Evolutionary conservation across 495 filamentous ascomycete genomes (phyloP).

Genomic region (Neurospora sp.): DNA sequence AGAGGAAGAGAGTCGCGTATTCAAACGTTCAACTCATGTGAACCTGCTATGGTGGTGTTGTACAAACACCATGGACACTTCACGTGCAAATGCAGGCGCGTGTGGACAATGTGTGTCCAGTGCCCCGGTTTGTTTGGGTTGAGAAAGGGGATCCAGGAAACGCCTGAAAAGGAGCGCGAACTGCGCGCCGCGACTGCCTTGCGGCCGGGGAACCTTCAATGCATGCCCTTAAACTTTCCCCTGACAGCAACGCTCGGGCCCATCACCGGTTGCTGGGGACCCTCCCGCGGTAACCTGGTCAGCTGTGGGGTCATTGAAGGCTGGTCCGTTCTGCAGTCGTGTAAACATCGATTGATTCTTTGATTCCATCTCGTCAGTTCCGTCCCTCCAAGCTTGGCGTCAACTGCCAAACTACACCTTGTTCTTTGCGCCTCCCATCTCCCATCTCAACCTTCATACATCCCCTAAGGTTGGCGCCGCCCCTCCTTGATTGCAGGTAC

Average conservation of each 20-base stretch:
- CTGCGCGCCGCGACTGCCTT: neutral
- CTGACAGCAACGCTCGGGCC: neutral
- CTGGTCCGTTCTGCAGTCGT: neutral
- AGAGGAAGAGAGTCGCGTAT: constrained; percentile 8
- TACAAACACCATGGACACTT: neutral
- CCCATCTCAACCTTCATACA: neutral
- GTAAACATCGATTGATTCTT: neutral
- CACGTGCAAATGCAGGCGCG: neutral
- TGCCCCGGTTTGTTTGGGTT: neutral
- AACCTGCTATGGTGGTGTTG: neutral
- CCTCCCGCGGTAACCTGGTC: neutral
- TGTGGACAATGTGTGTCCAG: neutral
- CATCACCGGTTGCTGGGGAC: neutral
- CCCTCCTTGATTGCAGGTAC: neutral
- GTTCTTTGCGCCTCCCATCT: neutral
- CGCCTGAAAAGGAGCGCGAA: neutral
- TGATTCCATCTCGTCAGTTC: neutral
- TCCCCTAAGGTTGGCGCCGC: neutral
- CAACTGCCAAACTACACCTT: neutral
- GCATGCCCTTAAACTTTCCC: neutral
- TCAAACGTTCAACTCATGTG: neutral
- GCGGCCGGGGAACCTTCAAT: neutral
- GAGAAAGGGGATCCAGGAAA: neutral
- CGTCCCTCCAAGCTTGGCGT: neutral
- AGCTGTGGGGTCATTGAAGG: neutral